Base-by-base conservation (phyloP, 208 protist species). In the Phytomonas francai region DNA sequence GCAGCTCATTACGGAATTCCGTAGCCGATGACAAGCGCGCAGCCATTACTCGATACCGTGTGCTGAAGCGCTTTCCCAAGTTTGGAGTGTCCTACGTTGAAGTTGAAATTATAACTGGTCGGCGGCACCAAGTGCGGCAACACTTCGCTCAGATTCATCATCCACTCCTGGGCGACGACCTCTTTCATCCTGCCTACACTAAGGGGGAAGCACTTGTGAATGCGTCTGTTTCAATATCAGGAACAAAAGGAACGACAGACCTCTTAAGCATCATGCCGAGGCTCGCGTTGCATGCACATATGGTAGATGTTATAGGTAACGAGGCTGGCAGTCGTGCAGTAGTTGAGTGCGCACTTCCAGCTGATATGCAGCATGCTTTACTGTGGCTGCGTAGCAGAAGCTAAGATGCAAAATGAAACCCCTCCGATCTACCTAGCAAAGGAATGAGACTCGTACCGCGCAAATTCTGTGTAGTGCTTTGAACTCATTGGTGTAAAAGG, bases 61-160 rank as follows among this genome's bases (percentile, higher is more conserved):
- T 94, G 28, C 59, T 91, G 51, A 74, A 83, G 72, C 80, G 78
- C 71, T 92, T 91, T 31, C 78, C 80, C 0, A 51, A 33, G 28
- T 70, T 63, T 34, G 76, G 77, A 19, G 80, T 94, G 31, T 83
- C 80, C 67, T 71, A 88, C 64, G 73, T 94, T 25, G 72, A 92
- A 71, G 76, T 91, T 27, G 56, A 68, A 59, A 76, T 94, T 16
- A 59, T 65, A 39, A 84, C 78, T 57, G 89, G 89, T 22, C 75
- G 85, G 42, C 77, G 89, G 30, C 89, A 94, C 39, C 89, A 94
- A 62, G 84, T 94, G 62, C 89, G 89, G 16, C 89, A 94, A 71
- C 86, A 94, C 72, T 87, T 94, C 65, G 84, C 83, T 6, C 68
- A 71, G 27, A 28, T 92, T 30, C 74, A 76, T 6, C 79, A 85